Percentiles rank a stretch among this genome's conserved stretches.
Conservation (phyloP, 208 protist species). For the Polymyxa betae region DNA sequence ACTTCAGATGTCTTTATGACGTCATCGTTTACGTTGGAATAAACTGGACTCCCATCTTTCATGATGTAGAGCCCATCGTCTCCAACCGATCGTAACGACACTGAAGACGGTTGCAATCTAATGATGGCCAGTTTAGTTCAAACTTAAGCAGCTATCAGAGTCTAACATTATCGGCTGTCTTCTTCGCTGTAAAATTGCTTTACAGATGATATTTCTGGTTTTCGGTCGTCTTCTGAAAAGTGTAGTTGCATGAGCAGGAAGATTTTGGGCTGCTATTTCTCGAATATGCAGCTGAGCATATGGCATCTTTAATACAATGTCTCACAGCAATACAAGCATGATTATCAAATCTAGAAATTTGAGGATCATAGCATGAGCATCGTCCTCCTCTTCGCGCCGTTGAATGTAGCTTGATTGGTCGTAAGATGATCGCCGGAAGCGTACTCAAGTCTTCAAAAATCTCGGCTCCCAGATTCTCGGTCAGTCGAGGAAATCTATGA, state of each 20-base stretch:
- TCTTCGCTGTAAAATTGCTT: not conserved
- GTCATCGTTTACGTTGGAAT: not conserved
- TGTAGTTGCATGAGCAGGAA: not conserved
- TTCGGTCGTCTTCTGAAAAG: not conserved
- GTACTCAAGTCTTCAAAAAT: no score
- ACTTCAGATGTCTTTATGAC: not conserved
- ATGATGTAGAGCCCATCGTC: not conserved
- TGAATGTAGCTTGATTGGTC: no score
- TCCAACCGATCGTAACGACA: not conserved
- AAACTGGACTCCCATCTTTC: not conserved
- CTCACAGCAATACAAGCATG: no score
- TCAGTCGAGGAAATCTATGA: no score
- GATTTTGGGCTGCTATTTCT: not conserved
- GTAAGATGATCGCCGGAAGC: no score
- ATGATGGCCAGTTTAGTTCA: not conserved
- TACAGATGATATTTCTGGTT: slow-evolving; percentile 14
- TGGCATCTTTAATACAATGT: not conserved
- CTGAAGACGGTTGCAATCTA: not conserved
- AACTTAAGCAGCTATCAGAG: not conserved
- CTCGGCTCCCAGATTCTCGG: no score
- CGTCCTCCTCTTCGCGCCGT: no score
- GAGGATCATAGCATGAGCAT: no score
- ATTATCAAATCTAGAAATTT: no score
- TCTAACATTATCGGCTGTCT: not conserved
- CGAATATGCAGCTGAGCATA: slow-evolving; percentile 17